phyloP scores from a whole-genome alignment of 306 rosid genomes.

The Ormosia semicastrata region DNA sequence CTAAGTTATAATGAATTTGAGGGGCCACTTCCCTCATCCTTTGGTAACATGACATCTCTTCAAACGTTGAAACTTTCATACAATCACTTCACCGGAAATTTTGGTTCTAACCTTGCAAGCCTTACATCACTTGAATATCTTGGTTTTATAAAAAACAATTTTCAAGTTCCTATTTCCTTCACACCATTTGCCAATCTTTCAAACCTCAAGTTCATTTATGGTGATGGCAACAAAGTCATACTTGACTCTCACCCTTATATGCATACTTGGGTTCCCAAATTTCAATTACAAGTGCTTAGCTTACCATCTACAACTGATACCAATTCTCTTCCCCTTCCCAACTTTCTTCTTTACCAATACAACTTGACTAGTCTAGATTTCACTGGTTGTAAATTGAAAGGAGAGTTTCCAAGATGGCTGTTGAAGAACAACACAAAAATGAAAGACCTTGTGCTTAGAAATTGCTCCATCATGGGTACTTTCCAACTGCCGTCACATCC shows the following conservation, averaged over 20 bases:
- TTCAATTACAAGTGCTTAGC: constrained; percentile 1
- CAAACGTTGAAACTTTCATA: neutral
- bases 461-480: neutral
- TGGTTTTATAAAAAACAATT: neutral
- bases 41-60: constrained; percentile 1
- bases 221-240: neutral
- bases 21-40: constrained; percentile 20
- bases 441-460: neutral
- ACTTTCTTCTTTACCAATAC: constrained; percentile 6
- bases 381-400: neutral
- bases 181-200: constrained; percentile 5
- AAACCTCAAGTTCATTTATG: constrained; percentile 1
- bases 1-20: neutral
- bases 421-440: constrained; percentile 5
- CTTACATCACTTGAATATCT: constrained; percentile 14
- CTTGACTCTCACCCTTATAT: neutral
- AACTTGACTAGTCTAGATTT: neutral
- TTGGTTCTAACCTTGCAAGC: neutral
- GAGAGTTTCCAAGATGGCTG: constrained; percentile 11
- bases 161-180: constrained; percentile 10
- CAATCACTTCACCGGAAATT: neutral
- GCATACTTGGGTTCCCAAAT: neutral
- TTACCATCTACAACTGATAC: neutral
- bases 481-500: neutral
- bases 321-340: neutral